A percentile compares a stretch with the other conserved stretches of the same genome.
phyloP scores from a whole-genome alignment of 2,329 filamentous ascomycete genomes.

The Triangularia setosa region DNA sequence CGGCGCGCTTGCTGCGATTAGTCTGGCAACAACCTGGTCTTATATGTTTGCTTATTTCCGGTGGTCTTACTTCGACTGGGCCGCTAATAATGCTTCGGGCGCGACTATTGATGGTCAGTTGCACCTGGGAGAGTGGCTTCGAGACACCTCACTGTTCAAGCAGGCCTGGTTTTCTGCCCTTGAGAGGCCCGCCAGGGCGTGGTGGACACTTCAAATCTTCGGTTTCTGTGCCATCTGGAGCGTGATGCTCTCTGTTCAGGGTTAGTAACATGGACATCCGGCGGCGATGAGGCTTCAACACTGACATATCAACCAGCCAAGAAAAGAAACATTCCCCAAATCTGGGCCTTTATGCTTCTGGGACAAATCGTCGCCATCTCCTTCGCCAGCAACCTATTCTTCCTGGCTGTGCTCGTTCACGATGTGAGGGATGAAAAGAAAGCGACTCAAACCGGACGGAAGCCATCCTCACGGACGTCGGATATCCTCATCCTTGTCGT shows the following conservation, averaged over 20 bases:
- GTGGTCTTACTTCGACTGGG: conserved; percentile 3
- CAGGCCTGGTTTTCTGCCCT: background rate
- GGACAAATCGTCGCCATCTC: background rate
- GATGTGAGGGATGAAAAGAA: background rate
- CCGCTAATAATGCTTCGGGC: background rate
- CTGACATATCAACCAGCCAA: background rate
- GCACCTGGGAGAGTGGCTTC: background rate
- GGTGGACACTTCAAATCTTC: conserved; percentile 1
- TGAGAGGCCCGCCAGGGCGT: background rate
- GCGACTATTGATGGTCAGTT: background rate
- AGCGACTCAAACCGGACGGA: background rate
- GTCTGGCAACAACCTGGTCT: background rate
- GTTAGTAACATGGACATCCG: background rate
- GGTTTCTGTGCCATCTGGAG: background rate
- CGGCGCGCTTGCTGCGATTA: background rate
- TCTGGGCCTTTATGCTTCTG: background rate
- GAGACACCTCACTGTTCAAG: conserved; percentile 1
- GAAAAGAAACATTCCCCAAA: background rate
- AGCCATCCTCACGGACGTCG: background rate
- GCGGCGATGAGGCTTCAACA: background rate
- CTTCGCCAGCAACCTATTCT: background rate
- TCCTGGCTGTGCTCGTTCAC: background rate
- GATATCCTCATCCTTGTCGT: background rate
- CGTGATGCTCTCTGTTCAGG: background rate
- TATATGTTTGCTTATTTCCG: background rate